A percentile compares a stretch with the other conserved stretches of the same genome.
These are phyloP conservation scores for Candida nitratophila DNA, from an alignment of 805 yeast genomes.

Conservation along the genomic window DNA sequence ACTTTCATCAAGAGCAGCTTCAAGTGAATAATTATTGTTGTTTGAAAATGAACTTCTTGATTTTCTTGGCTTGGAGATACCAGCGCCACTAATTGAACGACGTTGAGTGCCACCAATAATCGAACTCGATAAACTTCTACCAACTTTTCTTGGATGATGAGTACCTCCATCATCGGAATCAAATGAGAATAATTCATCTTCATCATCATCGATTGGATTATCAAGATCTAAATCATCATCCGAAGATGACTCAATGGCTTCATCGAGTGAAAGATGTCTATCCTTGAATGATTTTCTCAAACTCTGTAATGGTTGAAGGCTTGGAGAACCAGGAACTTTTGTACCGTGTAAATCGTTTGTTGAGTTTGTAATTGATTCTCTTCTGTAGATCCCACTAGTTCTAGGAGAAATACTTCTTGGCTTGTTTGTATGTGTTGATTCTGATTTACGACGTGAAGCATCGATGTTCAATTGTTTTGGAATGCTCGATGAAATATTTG, in stretches of 20 bases:
- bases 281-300: slow-evolving; percentile 23
- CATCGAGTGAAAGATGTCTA: slow-evolving; percentile 26
- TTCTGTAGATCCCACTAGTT: slow-evolving; percentile 20
- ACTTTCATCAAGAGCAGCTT: not conserved
- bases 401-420: slow-evolving; percentile 15
- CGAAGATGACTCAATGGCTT: slow-evolving; percentile 32
- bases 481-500: not conserved
- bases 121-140: not conserved
- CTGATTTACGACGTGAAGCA: not conserved
- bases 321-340: slow-evolving; percentile 36
- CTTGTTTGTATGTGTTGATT: too few relatives aligned
- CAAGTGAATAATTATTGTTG: not conserved
- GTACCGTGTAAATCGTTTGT: slow-evolving; percentile 37
- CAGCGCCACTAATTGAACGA: slow-evolving; percentile 23
- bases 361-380: slow-evolving; percentile 47
- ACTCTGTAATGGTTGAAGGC: slow-evolving; percentile 21
- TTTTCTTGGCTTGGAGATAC: slow-evolving; percentile 27
- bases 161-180: slow-evolving; percentile 13
- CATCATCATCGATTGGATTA: slow-evolving; percentile 34
- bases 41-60: slow-evolving; percentile 26
- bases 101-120: slow-evolving; percentile 6
- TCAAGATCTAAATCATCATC: slow-evolving; percentile 30
- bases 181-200: slow-evolving; percentile 22
- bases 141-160: slow-evolving; percentile 1
- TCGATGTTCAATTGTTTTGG: not conserved